A percentile compares a stretch with the other conserved stretches of the same genome.
Evolutionary conservation across 169 alveolate genomes (phyloP).

Genomic region (Blepharisma undulans): DNA sequence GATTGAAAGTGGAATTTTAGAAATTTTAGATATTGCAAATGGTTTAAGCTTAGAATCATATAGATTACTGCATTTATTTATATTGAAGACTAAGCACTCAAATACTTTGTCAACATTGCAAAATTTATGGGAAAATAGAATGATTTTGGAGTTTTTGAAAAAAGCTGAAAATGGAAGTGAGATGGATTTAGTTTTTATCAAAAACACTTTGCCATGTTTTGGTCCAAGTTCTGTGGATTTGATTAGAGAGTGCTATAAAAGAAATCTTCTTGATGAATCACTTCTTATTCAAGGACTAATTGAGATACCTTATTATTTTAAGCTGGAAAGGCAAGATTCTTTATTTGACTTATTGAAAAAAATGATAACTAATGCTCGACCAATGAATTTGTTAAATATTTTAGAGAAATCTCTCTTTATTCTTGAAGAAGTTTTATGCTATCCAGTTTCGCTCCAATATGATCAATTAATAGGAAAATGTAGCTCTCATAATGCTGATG

Average conservation of each 20-base stretch:
- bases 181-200: neutral
- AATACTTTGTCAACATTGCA: slow-evolving; percentile 9
- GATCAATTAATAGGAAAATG: slow-evolving; percentile 1
- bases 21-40: neutral
- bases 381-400: neutral
- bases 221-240: neutral
- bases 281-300: neutral
- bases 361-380: neutral
- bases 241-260: neutral
- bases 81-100: neutral
- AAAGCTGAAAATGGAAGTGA: neutral
- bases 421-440: neutral
- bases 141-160: neutral
- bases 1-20: neutral
- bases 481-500: neutral
- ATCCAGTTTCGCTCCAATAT: neutral
- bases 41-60: neutral
- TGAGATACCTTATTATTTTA: slow-evolving; percentile 9
- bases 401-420: neutral
- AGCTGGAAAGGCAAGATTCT: neutral
- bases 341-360: neutral
- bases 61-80: neutral
- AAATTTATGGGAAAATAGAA: neutral
- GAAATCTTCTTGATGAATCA: neutral
- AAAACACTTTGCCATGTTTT: neutral